Evolutionary conservation across 768 basidiomycete species (phyloP), one percentile per base, ranked within the genome.

Genomic region (Tylopilus cervinicoccineus): DNA sequence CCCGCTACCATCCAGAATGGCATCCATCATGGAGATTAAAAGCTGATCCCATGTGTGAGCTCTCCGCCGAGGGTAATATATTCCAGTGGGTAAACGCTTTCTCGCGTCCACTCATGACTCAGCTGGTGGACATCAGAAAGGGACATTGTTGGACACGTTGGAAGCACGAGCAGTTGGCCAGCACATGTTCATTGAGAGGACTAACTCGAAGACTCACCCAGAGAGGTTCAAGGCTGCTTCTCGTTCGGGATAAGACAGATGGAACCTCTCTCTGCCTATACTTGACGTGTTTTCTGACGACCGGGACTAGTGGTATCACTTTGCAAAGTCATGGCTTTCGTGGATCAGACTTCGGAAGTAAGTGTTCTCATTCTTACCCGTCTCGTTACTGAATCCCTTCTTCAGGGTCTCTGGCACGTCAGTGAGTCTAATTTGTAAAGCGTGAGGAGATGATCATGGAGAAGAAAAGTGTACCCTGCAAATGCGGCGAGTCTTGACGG

Each of bases 391-490:
- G 2, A 56, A 11, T 16, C 0, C n/a, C 3, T 3, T 0, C 0
- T 11, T 4, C 16, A 72, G 70, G 69, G 69, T 2, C 46, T 72
- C 2, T 73, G n/a, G 65, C 65, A 6, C 70, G 72, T 47, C 53
- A 70, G 72, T 70, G 50, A 3, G 61, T 37, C 5, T 0, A 17
- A 14, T 26, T 19, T 7, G 2, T n/a, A 24, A 33, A 65, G 6
- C 16, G 66, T 68, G 1, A 65, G 40, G 38, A 66, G 12, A 44
- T 63, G 57, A 29, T 65, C 64, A 17, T 64, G 64, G 7, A 56
- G 32, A 6, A 65, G 61, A 3, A 66, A 31, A 16, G 61, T 39
- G 20, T 39, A 34, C 19, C 63, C 65, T 38, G 57, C 40, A 38
- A 62, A 27, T 20, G 53, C 42, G 28, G 33, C 37, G 2, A 26